phyloP scores from a whole-genome alignment of 2,329 filamentous ascomycete species.

The Blastomyces silverae region DNA sequence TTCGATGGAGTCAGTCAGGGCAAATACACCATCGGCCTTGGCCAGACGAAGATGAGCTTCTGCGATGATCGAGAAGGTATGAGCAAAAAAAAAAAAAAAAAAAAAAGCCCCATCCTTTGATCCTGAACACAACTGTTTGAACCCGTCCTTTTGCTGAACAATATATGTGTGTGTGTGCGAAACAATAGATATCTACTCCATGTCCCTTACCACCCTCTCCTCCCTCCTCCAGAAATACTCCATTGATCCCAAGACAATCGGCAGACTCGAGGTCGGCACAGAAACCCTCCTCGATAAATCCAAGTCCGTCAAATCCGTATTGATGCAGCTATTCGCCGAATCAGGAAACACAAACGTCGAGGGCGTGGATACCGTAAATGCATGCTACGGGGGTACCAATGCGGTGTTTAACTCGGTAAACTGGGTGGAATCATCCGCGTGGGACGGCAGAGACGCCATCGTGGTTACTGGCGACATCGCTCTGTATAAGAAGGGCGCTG shows the following conservation, averaged over 20 bases:
- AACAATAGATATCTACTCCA: constrained; percentile 72
- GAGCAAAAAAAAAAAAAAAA: constrained; percentile 20
- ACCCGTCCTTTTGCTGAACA: not conserved
- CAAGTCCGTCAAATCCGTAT: constrained; percentile 74
- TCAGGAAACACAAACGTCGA: constrained; percentile 68
- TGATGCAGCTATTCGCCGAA: constrained; percentile 69
- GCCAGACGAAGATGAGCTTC: constrained; percentile 88
- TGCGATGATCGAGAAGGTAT: constrained; percentile 82
- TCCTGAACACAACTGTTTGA: not conserved
- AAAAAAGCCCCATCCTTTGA: not conserved
- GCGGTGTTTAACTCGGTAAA: constrained; percentile 70
- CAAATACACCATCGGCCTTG: constrained; percentile 87
- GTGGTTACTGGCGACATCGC: constrained; percentile 72
- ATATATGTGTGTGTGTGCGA: too few relatives aligned
- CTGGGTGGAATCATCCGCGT: constrained; percentile 79
- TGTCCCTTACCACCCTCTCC: constrained; percentile 69
- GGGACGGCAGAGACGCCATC: constrained; percentile 73
- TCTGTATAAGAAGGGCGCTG: constrained; percentile 71
- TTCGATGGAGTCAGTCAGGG: constrained; percentile 75
- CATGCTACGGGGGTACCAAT: constrained; percentile 76
- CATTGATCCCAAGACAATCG: constrained; percentile 67
- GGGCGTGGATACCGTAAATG: constrained; percentile 71
- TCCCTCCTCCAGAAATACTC: constrained; percentile 76
- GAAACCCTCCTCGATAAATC: constrained; percentile 77
- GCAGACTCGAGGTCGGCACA: constrained; percentile 71